Evolutionary conservation across 768 basidiomycete species (phyloP).

Genomic region (Mycena belliarum): DNA sequence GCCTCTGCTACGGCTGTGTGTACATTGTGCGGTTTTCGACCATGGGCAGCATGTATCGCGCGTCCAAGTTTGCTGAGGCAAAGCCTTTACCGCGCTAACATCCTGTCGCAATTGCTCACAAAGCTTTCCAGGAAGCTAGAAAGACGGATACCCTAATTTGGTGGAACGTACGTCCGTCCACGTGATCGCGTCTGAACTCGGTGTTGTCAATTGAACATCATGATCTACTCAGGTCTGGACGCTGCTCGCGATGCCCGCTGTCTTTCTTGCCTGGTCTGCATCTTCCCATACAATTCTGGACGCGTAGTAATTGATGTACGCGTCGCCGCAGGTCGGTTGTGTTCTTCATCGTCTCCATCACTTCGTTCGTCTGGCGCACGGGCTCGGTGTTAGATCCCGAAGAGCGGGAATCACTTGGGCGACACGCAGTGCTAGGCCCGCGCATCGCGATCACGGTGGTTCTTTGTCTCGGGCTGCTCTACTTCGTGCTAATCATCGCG

Average conservation of each 20-base stretch:
- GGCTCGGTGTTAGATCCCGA: slow-evolving; percentile 48
- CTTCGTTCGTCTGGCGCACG: slow-evolving; percentile 72
- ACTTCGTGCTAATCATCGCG: slow-evolving; percentile 59
- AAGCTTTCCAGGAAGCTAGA: slow-evolving; percentile 50
- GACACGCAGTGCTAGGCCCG: slow-evolving; percentile 45
- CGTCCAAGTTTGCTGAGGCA: slow-evolving; percentile 74
- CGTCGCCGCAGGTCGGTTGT: slow-evolving; percentile 58
- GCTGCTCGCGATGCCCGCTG: slow-evolving; percentile 59
- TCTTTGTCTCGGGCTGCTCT: slow-evolving; percentile 59
- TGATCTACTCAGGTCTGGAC: slow-evolving; percentile 45
- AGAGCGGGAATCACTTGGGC: slow-evolving; percentile 37
- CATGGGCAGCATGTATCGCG: slow-evolving; percentile 73
- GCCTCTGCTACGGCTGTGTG: slow-evolving; percentile 70
- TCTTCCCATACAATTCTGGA: neutral
- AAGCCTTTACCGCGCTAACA: neutral
- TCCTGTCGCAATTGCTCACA: slow-evolving; percentile 24
- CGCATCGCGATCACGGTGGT: slow-evolving; percentile 57
- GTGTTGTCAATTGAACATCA: neutral
- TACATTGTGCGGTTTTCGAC: slow-evolving; percentile 72
- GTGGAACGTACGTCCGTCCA: slow-evolving; percentile 48
- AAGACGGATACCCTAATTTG: slow-evolving; percentile 28
- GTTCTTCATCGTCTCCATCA: slow-evolving; percentile 60
- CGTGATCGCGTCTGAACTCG: neutral
- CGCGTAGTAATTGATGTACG: neutral
- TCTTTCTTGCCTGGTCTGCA: slow-evolving; percentile 68